These are phyloP conservation scores for Tribonema minus DNA, from an alignment of 108 stramenopile species.

Conservation along the genomic window DNA sequence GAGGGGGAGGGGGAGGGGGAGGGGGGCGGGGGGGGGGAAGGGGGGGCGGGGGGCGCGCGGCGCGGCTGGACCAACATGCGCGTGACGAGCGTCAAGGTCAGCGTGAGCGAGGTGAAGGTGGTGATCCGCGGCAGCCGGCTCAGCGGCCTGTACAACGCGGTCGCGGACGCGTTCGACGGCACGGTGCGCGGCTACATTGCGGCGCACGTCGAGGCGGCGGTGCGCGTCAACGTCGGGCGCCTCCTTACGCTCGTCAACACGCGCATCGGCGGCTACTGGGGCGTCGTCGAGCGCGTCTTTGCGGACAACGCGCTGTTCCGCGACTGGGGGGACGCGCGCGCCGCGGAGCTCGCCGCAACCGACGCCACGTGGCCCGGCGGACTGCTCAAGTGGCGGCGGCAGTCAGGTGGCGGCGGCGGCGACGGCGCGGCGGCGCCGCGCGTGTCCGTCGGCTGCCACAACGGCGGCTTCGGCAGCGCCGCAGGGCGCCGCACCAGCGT, in stretches of 20 bases:
- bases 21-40: neutral
- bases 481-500: neutral
- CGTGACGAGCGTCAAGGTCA: constrained; percentile 9
- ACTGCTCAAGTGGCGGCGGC: no score
- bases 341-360: no score
- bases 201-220: constrained; percentile 15
- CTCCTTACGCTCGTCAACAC: constrained; percentile 19
- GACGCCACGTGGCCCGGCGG: no score
- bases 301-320: no score
- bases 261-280: constrained; percentile 18
- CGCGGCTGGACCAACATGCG: constrained; percentile 9
- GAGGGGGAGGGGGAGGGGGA: neutral
- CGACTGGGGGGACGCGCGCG: no score
- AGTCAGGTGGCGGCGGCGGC: no score
- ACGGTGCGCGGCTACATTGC: constrained; percentile 18
- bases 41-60: neutral
- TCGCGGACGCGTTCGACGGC: constrained; percentile 26
- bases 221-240: constrained; percentile 11
- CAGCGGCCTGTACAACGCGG: constrained; percentile 28
- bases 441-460: neutral
- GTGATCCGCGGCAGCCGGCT: constrained; percentile 9
- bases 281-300: neutral
- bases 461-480: neutral
- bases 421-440: no score
- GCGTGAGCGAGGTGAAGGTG: constrained; percentile 16